Evolutionary conservation across 306 rosid species (phyloP), one percentile per base, ranked within the genome.

Genomic region (Medicago lupulina): DNA sequence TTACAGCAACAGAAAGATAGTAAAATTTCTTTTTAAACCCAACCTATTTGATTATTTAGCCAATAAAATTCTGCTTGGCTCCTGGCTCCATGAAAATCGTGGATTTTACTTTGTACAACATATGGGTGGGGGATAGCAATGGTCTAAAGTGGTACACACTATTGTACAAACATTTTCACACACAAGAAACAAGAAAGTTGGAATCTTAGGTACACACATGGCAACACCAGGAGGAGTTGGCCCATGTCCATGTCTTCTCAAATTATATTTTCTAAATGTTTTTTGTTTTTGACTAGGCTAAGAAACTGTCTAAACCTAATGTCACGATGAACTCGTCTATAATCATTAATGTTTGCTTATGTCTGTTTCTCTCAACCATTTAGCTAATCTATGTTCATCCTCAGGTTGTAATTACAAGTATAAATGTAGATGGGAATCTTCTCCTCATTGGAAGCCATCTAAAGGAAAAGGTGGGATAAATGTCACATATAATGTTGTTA

Each of bases 331-430:
- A 53, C 55, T 60, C 40, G 36, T 41, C 31, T 62, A 15, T 74
- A 73, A 21, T 41, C 12, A 6, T 25, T 53, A 18, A 51, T 1
- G 49, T 51, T 59, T 43, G 58, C 46, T 73, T 18, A 7, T 73
- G 54, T 64, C 16, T 50, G 65, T 64, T 75, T 75, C 63, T 64
- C 58, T 9, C 77, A 23, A 41, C 23, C 44, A 23, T 66, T 40
- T 61, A 7, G 44, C 15, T 74, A 34, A 82, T 74, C 61, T 19
- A 46, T 34, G 43, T 71, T 18, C 76, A 62, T 47, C 60, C 75
- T 39, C 88, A 92, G 96, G 91, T 92, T 79, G 90, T 92, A 79
- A 76, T 92, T 75, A 73, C 77, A 73, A 89, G 97, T 87, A 85
- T 87, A 77, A 82, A 59, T 43, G 9, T 73, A 23, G 69, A 73